phyloP scores from a whole-genome alignment of 257 asterid species.

The Primulina huaijiensis region DNA sequence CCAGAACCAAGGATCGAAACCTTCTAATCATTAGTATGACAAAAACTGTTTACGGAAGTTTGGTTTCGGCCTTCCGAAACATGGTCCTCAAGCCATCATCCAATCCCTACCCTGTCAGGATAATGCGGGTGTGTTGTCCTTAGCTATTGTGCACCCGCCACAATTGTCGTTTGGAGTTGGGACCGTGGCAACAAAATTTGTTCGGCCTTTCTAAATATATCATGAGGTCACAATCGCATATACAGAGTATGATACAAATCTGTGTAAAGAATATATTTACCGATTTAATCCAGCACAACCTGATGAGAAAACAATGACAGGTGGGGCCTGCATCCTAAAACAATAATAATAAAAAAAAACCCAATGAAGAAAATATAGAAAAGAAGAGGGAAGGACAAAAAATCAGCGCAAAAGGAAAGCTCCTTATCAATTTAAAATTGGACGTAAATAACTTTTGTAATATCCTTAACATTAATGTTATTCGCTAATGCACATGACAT shows the following conservation, averaged over 20 bases:
- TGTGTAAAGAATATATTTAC: slow-evolving; percentile 33
- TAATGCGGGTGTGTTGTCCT: too few relatives aligned
- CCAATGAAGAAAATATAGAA: slow-evolving; percentile 11
- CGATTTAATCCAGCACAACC: slow-evolving; percentile 91
- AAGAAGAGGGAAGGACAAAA: slow-evolving; percentile 3
- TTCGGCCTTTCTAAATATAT: neutral
- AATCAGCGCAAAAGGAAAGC: neutral
- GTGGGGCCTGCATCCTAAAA: slow-evolving; percentile 70
- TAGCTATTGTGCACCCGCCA: neutral
- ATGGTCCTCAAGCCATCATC: neutral
- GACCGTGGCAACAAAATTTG: neutral
- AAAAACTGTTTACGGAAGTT: too few relatives aligned
- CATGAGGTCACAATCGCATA: neutral
- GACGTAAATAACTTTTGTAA: neutral
- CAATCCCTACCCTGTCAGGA: too few relatives aligned
- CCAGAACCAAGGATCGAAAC: neutral
- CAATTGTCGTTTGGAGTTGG: neutral
- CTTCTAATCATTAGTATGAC: neutral
- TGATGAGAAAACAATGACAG: slow-evolving; percentile 79
- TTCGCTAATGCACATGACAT: too few relatives aligned
- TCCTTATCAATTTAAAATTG: neutral
- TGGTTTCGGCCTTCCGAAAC: neutral
- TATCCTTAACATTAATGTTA: neutral
- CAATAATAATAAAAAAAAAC: slow-evolving; percentile 19
- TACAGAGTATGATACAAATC: slow-evolving; percentile 15